Percentiles rank a stretch among this genome's conserved stretches.
Conservation (phyloP, 2,329 filamentous ascomycete genomes). For the Calonectria pteridis region DNA sequence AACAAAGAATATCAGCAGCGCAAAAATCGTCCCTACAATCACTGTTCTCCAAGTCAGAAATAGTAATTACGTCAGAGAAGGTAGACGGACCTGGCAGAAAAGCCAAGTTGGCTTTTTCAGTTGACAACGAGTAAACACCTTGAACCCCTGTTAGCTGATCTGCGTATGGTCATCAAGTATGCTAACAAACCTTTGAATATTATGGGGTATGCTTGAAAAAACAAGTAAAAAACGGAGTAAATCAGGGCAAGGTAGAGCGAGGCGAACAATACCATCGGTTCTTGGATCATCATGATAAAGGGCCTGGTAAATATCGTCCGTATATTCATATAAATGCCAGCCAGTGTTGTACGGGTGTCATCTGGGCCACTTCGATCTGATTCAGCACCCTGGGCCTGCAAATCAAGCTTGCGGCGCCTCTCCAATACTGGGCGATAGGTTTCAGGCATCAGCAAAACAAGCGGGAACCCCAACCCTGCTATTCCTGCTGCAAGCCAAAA, state of each 20-base stretch:
- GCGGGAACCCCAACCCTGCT: slow-evolving; percentile 46
- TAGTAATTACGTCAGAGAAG: background rate
- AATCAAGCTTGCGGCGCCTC: background rate
- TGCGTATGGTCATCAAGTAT: background rate
- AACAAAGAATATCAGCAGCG: background rate
- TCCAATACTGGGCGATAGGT: slow-evolving; percentile 31
- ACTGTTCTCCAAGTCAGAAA: background rate
- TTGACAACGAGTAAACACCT: background rate
- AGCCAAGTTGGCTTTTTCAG: background rate
- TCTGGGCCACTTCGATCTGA: background rate
- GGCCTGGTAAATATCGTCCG: slow-evolving; percentile 26
- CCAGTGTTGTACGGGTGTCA: background rate
- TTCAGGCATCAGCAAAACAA: slow-evolving; percentile 48
- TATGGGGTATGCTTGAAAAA: slow-evolving; percentile 37
- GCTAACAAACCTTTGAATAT: slow-evolving; percentile 26
- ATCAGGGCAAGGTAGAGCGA: slow-evolving; percentile 28
- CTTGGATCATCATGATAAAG: slow-evolving; percentile 23
- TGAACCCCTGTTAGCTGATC: background rate
- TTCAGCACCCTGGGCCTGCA: background rate
- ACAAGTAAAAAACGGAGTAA: slow-evolving; percentile 35
- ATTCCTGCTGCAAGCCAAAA: slow-evolving; percentile 51
- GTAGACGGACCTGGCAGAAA: slow-evolving; percentile 5
- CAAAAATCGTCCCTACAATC: background rate
- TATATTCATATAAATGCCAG: background rate
- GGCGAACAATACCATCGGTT: slow-evolving; percentile 32